A percentile compares a stretch with the other conserved stretches of the same genome.
Evolutionary conservation across 495 filamentous ascomycete species (phyloP).

Genomic region (Podospora pseudoanserina): DNA sequence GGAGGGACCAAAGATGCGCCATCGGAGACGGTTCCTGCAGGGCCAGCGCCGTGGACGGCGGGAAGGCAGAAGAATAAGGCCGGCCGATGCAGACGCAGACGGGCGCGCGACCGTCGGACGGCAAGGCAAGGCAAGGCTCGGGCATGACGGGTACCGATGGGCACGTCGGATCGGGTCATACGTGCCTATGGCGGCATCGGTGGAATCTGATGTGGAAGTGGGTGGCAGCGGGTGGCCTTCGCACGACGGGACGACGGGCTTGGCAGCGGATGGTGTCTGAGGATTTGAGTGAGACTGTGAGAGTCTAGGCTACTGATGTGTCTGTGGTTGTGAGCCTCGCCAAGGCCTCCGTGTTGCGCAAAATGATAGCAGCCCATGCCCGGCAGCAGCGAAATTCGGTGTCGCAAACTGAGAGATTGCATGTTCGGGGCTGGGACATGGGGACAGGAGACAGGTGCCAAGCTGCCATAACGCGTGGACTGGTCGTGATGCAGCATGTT

Average conservation of each 20-base stretch:
- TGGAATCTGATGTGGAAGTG: conserved; percentile 1
- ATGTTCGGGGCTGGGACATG: not conserved
- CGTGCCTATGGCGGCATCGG: not conserved
- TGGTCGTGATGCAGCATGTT: not conserved
- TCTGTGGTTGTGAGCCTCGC: conserved; percentile 8
- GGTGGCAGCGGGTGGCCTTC: not conserved
- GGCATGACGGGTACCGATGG: not conserved
- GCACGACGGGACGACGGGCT: not conserved
- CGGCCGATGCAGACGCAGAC: not conserved
- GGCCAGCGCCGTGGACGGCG: not conserved
- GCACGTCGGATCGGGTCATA: conserved; percentile 2
- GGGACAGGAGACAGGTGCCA: not conserved
- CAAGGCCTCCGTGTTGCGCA: conserved; percentile 11
- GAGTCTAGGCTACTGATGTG: conserved; percentile 5
- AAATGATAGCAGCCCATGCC: not conserved
- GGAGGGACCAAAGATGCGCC: not conserved
- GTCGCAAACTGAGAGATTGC: not conserved
- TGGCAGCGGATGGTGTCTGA: not conserved
- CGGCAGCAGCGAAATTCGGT: not conserved
- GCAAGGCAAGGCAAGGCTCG: not conserved
- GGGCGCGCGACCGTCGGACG: not conserved
- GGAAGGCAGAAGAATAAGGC: not conserved
- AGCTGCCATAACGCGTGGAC: conserved; percentile 15
- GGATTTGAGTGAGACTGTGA: conserved; percentile 1
- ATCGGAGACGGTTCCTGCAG: not conserved